Base-by-base conservation (phyloP, 2,329 filamentous ascomycete species). In the Hypoxylon sp. region DNA sequence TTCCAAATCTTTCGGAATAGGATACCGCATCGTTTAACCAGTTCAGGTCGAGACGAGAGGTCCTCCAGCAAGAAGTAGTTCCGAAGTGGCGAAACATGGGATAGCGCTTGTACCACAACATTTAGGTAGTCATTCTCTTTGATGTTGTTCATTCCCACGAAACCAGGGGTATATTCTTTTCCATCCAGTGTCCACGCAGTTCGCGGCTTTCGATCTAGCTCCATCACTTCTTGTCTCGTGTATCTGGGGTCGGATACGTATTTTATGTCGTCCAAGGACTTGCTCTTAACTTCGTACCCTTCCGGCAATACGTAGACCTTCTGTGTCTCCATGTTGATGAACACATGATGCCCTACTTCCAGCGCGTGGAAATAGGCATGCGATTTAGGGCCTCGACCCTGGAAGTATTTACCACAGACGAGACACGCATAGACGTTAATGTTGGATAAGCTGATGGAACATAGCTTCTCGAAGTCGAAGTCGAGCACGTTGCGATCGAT, bases 51-150 rank as follows among this genome's bases (percentile, higher is more conserved):
- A 50, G 79, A 81, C 7, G 80, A 79, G 41, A 97, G 87, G 62
- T 95, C 83, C 67, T 96, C 90, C 1, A 97, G 82, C 65, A 99
- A 85, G 68, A 97, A 86, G 74, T 86, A 97, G 70, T 97, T 97
- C 23, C 94, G 86, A 61, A 99, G 77, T 3, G 94, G 93, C 13
- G 86, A 78, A 17, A 97, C 91, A 71, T 99, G 94, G 2, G 93
- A 87, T 26, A 99, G 80, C 5, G 92, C 88, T 71, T 99, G 94
- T 37, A 96, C 88, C 2, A 97, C 83, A 17, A 96, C 93, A 69
- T 99, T 99, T 67, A 97, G 82, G 75, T 99, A 99, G 76, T 99
- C 94, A 74, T 99, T 99, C 51, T 94, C 91, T 73, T 99, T 99
- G 79, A 99, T 97, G 74, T 99, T 99, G 80, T 99, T 99, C 90